Conservation (phyloP, 78 protist genomes). For the Chrysochromulina parva region DNA sequence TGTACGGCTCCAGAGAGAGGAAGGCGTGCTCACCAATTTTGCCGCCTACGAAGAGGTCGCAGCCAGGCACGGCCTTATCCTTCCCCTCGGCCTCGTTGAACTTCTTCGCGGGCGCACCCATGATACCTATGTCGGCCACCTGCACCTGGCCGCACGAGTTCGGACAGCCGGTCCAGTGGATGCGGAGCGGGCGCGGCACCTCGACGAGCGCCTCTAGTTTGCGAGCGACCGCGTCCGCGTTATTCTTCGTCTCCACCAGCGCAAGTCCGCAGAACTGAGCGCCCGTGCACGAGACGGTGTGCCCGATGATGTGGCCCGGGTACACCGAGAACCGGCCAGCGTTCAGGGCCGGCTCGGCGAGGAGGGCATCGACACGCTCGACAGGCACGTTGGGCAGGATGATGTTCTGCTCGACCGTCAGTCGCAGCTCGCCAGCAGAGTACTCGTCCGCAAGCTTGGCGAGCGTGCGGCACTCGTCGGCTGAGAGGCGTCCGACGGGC, state of each 20-base stretch:
- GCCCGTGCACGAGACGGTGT: conserved; percentile 27
- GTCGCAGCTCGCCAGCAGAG: conserved; percentile 30
- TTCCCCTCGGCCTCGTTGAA: background rate
- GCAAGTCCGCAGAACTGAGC: conserved; percentile 16
- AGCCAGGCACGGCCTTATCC: background rate
- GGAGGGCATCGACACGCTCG: background rate
- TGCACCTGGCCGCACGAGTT: conserved; percentile 55
- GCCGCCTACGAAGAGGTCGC: conserved; percentile 38
- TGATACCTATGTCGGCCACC: conserved; percentile 41
- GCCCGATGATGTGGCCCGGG: background rate
- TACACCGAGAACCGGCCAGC: too few species aligned
- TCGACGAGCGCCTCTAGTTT: background rate
- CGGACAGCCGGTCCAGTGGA: conserved; percentile 66
- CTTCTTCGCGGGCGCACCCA: conserved; percentile 31
- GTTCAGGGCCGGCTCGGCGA: conserved; percentile 11
- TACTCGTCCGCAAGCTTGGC: conserved; percentile 34
- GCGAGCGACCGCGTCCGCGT: conserved; percentile 13
- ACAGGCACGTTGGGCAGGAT: conserved; percentile 14
- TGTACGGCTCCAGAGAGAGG: background rate
- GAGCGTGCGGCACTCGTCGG: background rate
- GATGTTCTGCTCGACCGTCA: conserved; percentile 48
- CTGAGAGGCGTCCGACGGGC: conserved; percentile 30
- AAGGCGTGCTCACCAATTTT: conserved; percentile 13
- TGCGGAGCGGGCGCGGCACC: background rate
- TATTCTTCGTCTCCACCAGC: conserved; percentile 7